Evolutionary conservation across 1,284 basidiomycete genomes (phyloP), one percentile per base, ranked within the genome.

Genomic region (Cryptococcus jaspeensis): DNA sequence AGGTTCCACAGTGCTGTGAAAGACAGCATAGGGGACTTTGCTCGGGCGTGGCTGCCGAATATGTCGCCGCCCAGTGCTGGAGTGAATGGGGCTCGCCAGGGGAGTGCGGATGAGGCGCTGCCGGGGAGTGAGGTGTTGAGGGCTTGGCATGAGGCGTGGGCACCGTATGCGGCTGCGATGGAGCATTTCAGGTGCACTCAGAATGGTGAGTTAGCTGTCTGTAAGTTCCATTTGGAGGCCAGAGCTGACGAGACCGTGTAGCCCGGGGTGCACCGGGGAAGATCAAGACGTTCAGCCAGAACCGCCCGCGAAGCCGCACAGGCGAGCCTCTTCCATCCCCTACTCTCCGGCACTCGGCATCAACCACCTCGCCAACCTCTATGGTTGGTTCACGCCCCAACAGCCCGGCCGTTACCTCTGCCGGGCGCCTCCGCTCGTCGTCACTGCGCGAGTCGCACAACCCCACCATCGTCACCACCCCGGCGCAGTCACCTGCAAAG

Each of bases 121-220:
- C 50, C 11, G 22, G 58, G 53, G 2, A 50, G 45, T 23, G 64
- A 59, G 2, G 69, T 75, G 15, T 59, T 69, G 35, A 60, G 66
- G 44, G 57, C 57, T 16, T 73, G 70, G 70, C 55, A 64, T 42
- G 60, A 63, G 5, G 37, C 57, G 18, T 73, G 71, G 69, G 43
- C 60, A 13, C 66, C 66, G 4, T 71, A 66, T 53, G 62, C 62
- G 18, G 59, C 71, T 4, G 69, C 66, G 23, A 61, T 73, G 61
- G 71, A 72, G 37, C 52, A 69, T 48, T 65, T 73, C 59, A 44
- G 59, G n/a, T 66, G 55, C 35, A 70, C 66, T 7, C 56, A 61
- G n/a, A 59, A 66, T 25, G 52, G 67, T 69, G 52, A 63, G 63
- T 62, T 32, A 32, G 28, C 28, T n/a, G n/a, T n/a, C n/a, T n/a